These are phyloP conservation scores for Ascochyta clinopodiicola DNA, from an alignment of 2,329 filamentous ascomycete species.

Conservation along the genomic window DNA sequence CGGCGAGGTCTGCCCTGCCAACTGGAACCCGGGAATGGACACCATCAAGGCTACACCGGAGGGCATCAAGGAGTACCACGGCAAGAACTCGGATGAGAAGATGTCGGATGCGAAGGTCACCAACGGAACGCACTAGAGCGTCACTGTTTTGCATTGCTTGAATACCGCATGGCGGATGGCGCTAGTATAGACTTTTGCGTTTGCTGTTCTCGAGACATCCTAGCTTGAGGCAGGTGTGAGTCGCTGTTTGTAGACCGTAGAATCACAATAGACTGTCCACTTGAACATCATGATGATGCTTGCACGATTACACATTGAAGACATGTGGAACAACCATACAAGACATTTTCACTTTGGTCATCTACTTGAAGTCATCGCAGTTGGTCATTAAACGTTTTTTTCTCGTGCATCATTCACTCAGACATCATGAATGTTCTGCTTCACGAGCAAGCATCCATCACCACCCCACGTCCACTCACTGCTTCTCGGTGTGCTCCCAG, in stretches of 20 bases:
- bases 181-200: slow-evolving; percentile 23
- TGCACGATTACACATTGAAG: too few species aligned
- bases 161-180: slow-evolving; percentile 19
- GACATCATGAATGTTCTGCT: too few species aligned
- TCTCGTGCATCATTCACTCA: too few species aligned
- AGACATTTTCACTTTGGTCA: too few species aligned
- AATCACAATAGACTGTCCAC: background rate
- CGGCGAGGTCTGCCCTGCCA: slow-evolving; percentile 53
- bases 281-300: too few species aligned
- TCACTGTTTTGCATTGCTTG: slow-evolving; percentile 10
- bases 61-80: slow-evolving; percentile 49
- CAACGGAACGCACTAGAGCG: slow-evolving; percentile 34
- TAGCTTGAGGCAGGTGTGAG: slow-evolving; percentile 5
- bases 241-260: slow-evolving; percentile 11
- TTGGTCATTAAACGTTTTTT: too few species aligned
- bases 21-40: slow-evolving; percentile 51
- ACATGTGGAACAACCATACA: too few species aligned
- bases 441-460: background rate
- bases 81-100: slow-evolving; percentile 46
- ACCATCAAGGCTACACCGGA: slow-evolving; percentile 51
- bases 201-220: background rate
- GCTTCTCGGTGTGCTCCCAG: slow-evolving; percentile 34
- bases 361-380: too few species aligned
- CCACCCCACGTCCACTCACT: slow-evolving; percentile 5
- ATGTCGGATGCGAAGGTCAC: slow-evolving; percentile 40